Base-by-base conservation (phyloP, 1,284 basidiomycete species). In the Tylopilus sp. region DNA sequence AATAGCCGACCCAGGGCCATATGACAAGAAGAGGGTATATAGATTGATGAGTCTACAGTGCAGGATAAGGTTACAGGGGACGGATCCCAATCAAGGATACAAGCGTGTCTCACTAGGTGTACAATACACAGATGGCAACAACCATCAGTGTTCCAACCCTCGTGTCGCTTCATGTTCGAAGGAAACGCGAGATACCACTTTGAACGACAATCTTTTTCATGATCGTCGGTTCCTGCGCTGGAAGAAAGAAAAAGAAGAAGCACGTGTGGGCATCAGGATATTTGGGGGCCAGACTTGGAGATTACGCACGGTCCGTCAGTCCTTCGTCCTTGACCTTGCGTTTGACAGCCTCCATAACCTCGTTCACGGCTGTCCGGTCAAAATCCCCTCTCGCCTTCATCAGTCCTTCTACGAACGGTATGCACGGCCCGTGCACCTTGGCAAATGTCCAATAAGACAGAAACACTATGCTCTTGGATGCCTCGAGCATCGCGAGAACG, bases 361-460 rank as follows among this genome's bases (percentile, higher is more conserved):
- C 92, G 57, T 73, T 86, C n/a, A 89, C 89, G 11, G 84, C 82
- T 1, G 86, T 81, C 33, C 92, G 82, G 69, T 98, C 95, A 48
- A 98, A 74, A 70, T 99, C 95, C 55, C 90, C 89, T 41, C 97
- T 78, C 7, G 89, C 86, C 64, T 86, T 90, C 79, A 98, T 88
- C 41, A 98, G 60, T 4, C 85, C 80, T 66, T 99, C 95, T 23
- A 97, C 86, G 63, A 98, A 99, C 3, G 82, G 76, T 29, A 98
- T 77, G 59, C 96, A 95, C 12, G 96, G 92, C 3, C 97, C 96
- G 67, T 97, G 90, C 15, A 89, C 81, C 62, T 94, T 92, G n/a
- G 95, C 96, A 68, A 99, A 99, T 11, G 84, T 80, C 90, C 91
- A 93, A 69, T 87, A 98, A 19, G 96, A 95, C 52, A 99, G 74